Evolutionary conservation across 2,329 filamentous ascomycete genomes (phyloP), one percentile per base, ranked within the genome.

Genomic region (Cladophialophora psammophila): DNA sequence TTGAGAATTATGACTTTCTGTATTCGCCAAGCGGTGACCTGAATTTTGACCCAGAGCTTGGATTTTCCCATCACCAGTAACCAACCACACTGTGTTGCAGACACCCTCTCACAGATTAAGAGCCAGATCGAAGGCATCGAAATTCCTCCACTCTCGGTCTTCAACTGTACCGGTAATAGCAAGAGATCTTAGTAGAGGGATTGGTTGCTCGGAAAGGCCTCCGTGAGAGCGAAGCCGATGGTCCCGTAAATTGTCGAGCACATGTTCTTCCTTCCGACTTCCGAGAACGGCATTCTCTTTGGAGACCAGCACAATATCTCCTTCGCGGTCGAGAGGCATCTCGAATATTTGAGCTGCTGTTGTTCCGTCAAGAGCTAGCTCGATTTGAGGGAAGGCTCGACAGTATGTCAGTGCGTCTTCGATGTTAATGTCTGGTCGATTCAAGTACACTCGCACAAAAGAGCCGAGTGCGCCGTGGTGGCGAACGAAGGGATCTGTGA

Each of bases 401-500:
- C 74, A 76, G 54, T 72, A 74, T 9, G 73, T 60, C 4, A 80
- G 55, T 69, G 80, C 77, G 0, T 73, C 69, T 5, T 73, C 64
- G 10, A 79, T 56, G 36, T 70, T 63, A 6, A 69, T 61, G 4
- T 65, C 59, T 13, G 74, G 69, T 18, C 70, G 61, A 4, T 59
- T 60, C 42, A 81, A 61, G 68, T 82, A 75, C 6, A 81, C 78
- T 6, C 80, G 76, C 5, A 82, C 80, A 67, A 82, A 82, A 0
- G 74, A 76, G 0, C 80, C 80, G 12, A 82, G 73, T 1, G 80
- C 80, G 9, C 80, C 80, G 68, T 82, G 80, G 65, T 82, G 79
- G 45, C 74, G 74, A 15, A 82, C 79, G 64, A 82, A 82, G 0
- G 80, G 80, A 64, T 82, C 80, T 0, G 80, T 76, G 50, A 82